Conservation (phyloP, 2,329 filamentous ascomycete genomes). For the Botryotinia globosa region DNA sequence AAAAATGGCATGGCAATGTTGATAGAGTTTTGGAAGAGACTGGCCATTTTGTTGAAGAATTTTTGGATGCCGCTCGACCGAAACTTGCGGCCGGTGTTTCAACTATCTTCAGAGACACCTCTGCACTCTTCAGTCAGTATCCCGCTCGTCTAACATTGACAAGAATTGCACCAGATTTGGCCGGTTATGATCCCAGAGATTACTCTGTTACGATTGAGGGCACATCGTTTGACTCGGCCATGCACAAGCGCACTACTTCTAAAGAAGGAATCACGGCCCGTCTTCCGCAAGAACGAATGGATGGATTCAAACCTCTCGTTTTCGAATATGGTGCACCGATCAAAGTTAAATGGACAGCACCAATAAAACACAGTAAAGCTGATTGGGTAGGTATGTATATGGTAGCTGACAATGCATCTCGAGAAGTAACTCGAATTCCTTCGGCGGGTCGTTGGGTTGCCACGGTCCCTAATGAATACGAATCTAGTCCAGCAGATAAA, state of each 20-base stretch:
- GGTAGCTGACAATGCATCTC: slow-evolving; percentile 87
- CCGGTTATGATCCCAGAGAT: slow-evolving; percentile 73
- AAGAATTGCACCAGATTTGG: slow-evolving; percentile 73
- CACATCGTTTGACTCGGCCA: slow-evolving; percentile 50
- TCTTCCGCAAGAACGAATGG: slow-evolving; percentile 58
- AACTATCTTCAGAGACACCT: slow-evolving; percentile 83
- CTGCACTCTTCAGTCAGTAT: slow-evolving; percentile 83
- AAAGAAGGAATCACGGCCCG: slow-evolving; percentile 71
- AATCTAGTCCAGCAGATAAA: slow-evolving; percentile 69
- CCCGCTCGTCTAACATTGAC: slow-evolving; percentile 83
- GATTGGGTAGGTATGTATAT: slow-evolving; percentile 98
- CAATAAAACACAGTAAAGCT: slow-evolving; percentile 78
- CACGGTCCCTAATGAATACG: slow-evolving; percentile 72
- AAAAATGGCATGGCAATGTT: slow-evolving; percentile 79
- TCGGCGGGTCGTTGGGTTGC: slow-evolving; percentile 89
- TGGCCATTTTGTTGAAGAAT: slow-evolving; percentile 84
- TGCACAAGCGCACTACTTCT: slow-evolving; percentile 60
- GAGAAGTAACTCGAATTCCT: slow-evolving; percentile 78
- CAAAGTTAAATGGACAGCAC: slow-evolving; percentile 85
- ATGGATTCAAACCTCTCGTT: slow-evolving; percentile 68
- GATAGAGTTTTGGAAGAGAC: slow-evolving; percentile 86
- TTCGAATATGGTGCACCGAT: slow-evolving; percentile 91
- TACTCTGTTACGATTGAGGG: slow-evolving; percentile 77
- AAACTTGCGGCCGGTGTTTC: slow-evolving; percentile 84
- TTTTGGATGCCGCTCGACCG: slow-evolving; percentile 79